phyloP scores from a whole-genome alignment of 306 rosid species.

The Astragalus glycyphyllos region DNA sequence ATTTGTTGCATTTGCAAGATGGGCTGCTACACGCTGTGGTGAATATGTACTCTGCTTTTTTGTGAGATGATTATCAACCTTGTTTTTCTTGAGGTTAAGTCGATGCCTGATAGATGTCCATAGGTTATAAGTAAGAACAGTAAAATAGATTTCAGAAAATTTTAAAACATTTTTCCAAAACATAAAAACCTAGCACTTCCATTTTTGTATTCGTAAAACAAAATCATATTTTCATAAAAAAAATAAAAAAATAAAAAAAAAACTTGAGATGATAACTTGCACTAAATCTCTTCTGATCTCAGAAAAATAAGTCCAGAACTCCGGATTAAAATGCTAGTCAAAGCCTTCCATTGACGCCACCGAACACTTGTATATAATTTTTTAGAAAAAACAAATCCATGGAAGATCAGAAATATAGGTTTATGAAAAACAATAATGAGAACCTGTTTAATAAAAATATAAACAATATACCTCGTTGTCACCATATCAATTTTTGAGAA shows the following conservation, averaged over 20 bases:
- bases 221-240: no score
- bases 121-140: slow-evolving; percentile 36
- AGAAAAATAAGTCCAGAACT: no score
- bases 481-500: slow-evolving; percentile 79
- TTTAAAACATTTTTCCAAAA: slow-evolving; percentile 8
- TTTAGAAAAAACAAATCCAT: not conserved
- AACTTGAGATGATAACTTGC: no score
- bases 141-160: slow-evolving; percentile 5
- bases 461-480: slow-evolving; percentile 66
- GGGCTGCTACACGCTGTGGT: slow-evolving; percentile 42
- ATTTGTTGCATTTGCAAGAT: slow-evolving; percentile 54
- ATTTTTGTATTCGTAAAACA: no score
- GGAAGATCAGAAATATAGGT: slow-evolving; percentile 17
- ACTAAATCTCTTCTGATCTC: no score
- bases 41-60: slow-evolving; percentile 59
- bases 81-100: slow-evolving; percentile 74
- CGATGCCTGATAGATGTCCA: slow-evolving; percentile 65
- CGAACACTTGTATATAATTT: not conserved
- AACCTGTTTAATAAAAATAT: slow-evolving; percentile 31
- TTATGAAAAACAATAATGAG: slow-evolving; percentile 19
- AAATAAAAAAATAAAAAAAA: no score
- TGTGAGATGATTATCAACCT: slow-evolving; percentile 52
- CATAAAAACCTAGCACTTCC: not conserved
- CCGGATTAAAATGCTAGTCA: slow-evolving; percentile 16
- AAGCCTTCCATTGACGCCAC: slow-evolving; percentile 14